phyloP scores from a whole-genome alignment of 2,329 filamentous ascomycete genomes.

The Phyllosticta paracitricarpa region DNA sequence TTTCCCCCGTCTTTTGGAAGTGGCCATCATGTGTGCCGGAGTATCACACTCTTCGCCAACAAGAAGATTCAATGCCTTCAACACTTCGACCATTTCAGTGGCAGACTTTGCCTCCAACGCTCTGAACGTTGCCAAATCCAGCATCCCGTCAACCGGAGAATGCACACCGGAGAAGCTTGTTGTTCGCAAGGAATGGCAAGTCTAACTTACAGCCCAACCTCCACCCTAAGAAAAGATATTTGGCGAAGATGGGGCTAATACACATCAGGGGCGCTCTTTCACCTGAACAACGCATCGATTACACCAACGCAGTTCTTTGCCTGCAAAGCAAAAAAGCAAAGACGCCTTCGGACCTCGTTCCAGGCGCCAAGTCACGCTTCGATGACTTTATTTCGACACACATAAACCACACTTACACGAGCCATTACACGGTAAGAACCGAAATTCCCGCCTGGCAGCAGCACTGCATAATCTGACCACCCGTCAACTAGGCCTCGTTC shows the following conservation, averaged over 20 bases:
- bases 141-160: background rate
- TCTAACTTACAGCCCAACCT: background rate
- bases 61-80: background rate
- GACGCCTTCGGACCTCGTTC: constrained; percentile 19
- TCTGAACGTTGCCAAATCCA: background rate
- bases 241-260: background rate
- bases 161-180: constrained; percentile 6
- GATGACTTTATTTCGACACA: constrained; percentile 29
- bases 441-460: background rate
- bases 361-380: constrained; percentile 25
- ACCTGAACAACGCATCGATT: constrained; percentile 21
- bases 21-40: background rate
- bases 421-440: constrained; percentile 23
- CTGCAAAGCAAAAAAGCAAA: constrained; percentile 21
- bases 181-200: constrained; percentile 9
- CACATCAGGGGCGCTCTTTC: background rate
- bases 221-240: background rate
- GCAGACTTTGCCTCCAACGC: constrained; percentile 1
- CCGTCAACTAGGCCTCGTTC: constrained; percentile 20
- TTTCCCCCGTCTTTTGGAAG: background rate
- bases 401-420: constrained; percentile 24
- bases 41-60: background rate
- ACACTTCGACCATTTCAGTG: background rate
- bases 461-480: constrained; percentile 4
- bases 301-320: constrained; percentile 27